A percentile compares a stretch with the other conserved stretches of the same genome.
Conservation (phyloP, 768 basidiomycete genomes). For the Lactifluus piperatus region DNA sequence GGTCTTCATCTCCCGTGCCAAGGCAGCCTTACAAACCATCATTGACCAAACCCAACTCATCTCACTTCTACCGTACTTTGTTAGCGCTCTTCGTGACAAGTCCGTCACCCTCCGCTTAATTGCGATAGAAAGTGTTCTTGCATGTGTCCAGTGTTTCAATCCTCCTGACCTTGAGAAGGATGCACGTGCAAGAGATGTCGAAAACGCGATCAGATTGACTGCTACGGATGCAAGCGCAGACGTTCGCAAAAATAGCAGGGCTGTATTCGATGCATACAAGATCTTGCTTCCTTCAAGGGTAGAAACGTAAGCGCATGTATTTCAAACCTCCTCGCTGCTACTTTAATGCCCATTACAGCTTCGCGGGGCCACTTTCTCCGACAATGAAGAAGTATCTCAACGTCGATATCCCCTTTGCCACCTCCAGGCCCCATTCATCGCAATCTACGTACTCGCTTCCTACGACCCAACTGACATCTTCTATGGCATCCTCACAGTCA, state of each 20-base stretch:
- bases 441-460: slow-evolving; percentile 11
- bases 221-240: slow-evolving; percentile 71
- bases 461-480: slow-evolving; percentile 8
- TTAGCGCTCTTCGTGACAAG: slow-evolving; percentile 58
- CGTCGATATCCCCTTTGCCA: slow-evolving; percentile 1
- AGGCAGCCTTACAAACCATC: slow-evolving; percentile 47
- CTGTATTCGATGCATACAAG: slow-evolving; percentile 71
- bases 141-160: slow-evolving; percentile 65
- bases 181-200: slow-evolving; percentile 51
- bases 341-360: slow-evolving; percentile 36
- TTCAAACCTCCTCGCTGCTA: not conserved
- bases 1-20: slow-evolving; percentile 61
- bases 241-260: slow-evolving; percentile 57
- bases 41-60: slow-evolving; percentile 63
- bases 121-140: slow-evolving; percentile 56
- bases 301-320: slow-evolving; percentile 41
- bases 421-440: slow-evolving; percentile 16
- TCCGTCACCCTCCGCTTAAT: slow-evolving; percentile 52
- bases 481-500: slow-evolving; percentile 5
- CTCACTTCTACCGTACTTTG: slow-evolving; percentile 50
- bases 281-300: slow-evolving; percentile 59
- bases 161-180: slow-evolving; percentile 75
- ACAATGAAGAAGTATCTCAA: slow-evolving; percentile 39
- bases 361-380: slow-evolving; percentile 64
- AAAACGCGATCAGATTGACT: slow-evolving; percentile 55